These are phyloP conservation scores for Zygosaccharomyces rouxii DNA, from an alignment of 805 yeast species.

Conservation along the genomic window DNA sequence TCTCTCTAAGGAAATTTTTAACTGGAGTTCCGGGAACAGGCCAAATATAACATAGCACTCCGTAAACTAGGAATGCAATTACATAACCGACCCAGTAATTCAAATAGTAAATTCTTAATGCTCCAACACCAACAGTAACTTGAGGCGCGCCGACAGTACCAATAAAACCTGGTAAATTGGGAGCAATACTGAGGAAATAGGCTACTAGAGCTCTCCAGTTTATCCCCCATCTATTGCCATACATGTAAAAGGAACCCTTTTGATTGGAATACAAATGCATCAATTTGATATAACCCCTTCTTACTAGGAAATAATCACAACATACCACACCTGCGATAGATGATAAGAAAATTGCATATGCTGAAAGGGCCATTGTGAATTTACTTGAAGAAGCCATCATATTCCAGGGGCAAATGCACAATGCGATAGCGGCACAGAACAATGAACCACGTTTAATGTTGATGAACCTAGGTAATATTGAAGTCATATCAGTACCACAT, in stretches of 20 bases:
- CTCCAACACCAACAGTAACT: constrained; percentile 60
- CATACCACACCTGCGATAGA: constrained; percentile 71
- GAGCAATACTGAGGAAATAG: constrained; percentile 40
- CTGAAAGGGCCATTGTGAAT: constrained; percentile 71
- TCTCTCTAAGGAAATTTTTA: constrained; percentile 40
- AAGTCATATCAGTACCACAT: constrained; percentile 54
- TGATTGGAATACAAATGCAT: constrained; percentile 55
- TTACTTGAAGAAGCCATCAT: constrained; percentile 56
- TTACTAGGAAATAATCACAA: constrained; percentile 54
- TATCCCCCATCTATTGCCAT: constrained; percentile 52
- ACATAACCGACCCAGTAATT: constrained; percentile 75
- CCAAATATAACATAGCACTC: constrained; percentile 45
- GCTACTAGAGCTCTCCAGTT: constrained; percentile 81
- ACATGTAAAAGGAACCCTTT: constrained; percentile 42
- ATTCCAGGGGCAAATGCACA: constrained; percentile 77
- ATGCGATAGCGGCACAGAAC: constrained; percentile 63
- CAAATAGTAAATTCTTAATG: constrained; percentile 61
- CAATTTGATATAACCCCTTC: constrained; percentile 61
- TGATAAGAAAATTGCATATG: constrained; percentile 74
- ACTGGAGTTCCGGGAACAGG: constrained; percentile 48
- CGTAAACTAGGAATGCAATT: constrained; percentile 52
- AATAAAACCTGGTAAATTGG: constrained; percentile 39
- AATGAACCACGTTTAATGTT: constrained; percentile 59
- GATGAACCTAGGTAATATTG: constrained; percentile 53
- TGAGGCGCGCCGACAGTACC: constrained; percentile 54